Base-by-base conservation (phyloP, 2,329 filamentous ascomycete genomes). In the Cercospora sojina region DNA sequence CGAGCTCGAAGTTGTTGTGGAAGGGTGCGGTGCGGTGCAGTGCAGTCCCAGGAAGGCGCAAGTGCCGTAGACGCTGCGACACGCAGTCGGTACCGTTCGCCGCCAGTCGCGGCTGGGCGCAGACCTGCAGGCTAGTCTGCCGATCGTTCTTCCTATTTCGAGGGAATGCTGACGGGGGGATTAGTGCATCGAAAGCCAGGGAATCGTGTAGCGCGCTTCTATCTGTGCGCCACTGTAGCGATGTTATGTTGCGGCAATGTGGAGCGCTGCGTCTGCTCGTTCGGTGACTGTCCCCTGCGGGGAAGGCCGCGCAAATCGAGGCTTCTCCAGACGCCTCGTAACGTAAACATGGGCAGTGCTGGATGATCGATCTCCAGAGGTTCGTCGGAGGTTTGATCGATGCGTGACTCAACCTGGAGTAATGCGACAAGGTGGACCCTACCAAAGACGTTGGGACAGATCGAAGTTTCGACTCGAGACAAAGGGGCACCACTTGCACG, bases 401-500 rank as follows among this genome's bases (percentile, higher is more conserved):
- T 23, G 27, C 41, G 16, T 55, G 43, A 51, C 58, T 35, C 31
- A 25, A 38, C 25, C 25, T 25, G 53, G 58, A 25, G 18, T 31
- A 38, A n/a, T 27, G 43, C 32, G 43, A 25, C 43, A 53, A 41
- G 41, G 27, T 62, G 29, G 43, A 20, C 47, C 43, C 31, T 20
- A 55, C 59, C 31, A 20, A 41, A 25, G 10, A 38, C 31, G 23
- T 35, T 49, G 49, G 31, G 18, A 62, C 23, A 32, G 59, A 62
- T 23, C 20, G 51, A 27, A 38, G 47, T 29, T 56, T 35, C 31
- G 59, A 38, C 23, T 35, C 59, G 32, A 49, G 25, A 62, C 59
- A 62, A 62, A 62, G 59, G 51, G 23, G 23, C 47, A 62, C 59
- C 31, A n/a, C 12, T 59, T 56, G 20, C 49, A 51, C 31, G 59